Percentiles rank a stretch among this genome's conserved stretches.
Evolutionary conservation across 495 filamentous ascomycete genomes (phyloP).

Genomic region (Mycothermus thermophilus): DNA sequence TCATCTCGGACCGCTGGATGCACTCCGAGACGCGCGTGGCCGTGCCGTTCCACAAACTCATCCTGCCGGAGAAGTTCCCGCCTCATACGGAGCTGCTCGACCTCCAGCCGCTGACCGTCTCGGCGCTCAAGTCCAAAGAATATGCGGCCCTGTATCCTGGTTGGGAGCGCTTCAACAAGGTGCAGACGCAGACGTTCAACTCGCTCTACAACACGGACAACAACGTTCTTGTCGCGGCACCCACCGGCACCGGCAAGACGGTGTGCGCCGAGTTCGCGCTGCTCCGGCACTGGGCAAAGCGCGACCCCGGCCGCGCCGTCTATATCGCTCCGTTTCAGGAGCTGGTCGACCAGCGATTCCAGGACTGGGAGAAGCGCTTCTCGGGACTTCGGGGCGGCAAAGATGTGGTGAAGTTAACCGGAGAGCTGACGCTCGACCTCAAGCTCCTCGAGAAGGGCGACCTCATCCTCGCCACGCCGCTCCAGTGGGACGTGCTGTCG

Average conservation of each 20-base stretch:
- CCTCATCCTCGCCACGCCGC: slow-evolving; percentile 80
- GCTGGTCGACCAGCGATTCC: slow-evolving; percentile 63
- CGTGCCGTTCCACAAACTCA: slow-evolving; percentile 85
- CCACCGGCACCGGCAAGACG: slow-evolving; percentile 90
- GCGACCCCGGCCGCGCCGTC: slow-evolving; percentile 64
- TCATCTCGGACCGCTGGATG: slow-evolving; percentile 95
- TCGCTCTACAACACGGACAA: slow-evolving; percentile 79
- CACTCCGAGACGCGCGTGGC: slow-evolving; percentile 88
- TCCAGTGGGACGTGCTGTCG: slow-evolving; percentile 92
- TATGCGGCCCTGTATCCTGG: slow-evolving; percentile 69
- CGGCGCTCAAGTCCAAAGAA: slow-evolving; percentile 75
- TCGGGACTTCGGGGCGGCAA: slow-evolving; percentile 66
- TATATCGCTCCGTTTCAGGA: slow-evolving; percentile 97
- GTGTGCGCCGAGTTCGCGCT: slow-evolving; percentile 92
- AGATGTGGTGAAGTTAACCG: slow-evolving; percentile 83
- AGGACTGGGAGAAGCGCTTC: slow-evolving; percentile 75
- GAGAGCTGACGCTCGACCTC: slow-evolving; percentile 83
- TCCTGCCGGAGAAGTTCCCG: slow-evolving; percentile 90
- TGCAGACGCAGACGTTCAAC: slow-evolving; percentile 95
- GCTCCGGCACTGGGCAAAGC: slow-evolving; percentile 70
- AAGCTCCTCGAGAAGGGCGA: slow-evolving; percentile 81
- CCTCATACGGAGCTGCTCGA: slow-evolving; percentile 83
- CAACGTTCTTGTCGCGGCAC: slow-evolving; percentile 80
- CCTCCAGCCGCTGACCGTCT: slow-evolving; percentile 76
- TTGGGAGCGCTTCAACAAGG: slow-evolving; percentile 87